Conservation (phyloP, 805 yeast species). For the Candida michaelii region DNA sequence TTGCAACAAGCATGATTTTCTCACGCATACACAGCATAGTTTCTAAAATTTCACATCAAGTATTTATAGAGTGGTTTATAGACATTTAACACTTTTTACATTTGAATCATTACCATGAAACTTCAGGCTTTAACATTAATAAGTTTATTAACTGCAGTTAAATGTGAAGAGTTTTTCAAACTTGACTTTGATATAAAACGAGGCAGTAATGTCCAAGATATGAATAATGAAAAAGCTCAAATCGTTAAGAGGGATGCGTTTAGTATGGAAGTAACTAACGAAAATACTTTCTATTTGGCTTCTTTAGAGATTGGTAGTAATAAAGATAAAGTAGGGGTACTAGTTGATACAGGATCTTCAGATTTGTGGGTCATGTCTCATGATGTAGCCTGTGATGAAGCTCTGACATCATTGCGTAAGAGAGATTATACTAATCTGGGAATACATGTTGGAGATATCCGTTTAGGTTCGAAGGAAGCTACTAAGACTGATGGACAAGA, state of each 20-base stretch:
- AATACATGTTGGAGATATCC: conserved; percentile 14
- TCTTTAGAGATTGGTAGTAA: conserved; percentile 30
- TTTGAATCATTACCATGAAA: conserved; percentile 13
- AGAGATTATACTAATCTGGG: conserved; percentile 5
- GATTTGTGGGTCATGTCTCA: conserved; percentile 43
- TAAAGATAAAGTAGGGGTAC: conserved; percentile 26
- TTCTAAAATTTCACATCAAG: no score
- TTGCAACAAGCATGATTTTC: no score
- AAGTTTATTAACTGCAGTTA: background rate
- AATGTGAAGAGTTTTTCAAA: conserved; percentile 9
- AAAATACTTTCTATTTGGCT: conserved; percentile 30
- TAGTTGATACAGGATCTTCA: conserved; percentile 44
- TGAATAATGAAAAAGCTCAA: conserved; percentile 8
- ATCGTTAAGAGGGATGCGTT: conserved; percentile 14
- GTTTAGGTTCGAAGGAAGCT: background rate
- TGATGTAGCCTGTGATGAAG: conserved; percentile 23
- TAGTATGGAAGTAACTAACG: conserved; percentile 19
- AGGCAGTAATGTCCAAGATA: conserved; percentile 14
- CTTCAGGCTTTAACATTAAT: background rate
- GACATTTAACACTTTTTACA: no score
- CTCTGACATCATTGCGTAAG: background rate
- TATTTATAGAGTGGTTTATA: no score
- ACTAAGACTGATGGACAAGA: background rate
- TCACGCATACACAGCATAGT: no score
- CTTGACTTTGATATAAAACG: conserved; percentile 14